Conservation (phyloP, 352 stramenopile species). For the Peronospora destructor region DNA sequence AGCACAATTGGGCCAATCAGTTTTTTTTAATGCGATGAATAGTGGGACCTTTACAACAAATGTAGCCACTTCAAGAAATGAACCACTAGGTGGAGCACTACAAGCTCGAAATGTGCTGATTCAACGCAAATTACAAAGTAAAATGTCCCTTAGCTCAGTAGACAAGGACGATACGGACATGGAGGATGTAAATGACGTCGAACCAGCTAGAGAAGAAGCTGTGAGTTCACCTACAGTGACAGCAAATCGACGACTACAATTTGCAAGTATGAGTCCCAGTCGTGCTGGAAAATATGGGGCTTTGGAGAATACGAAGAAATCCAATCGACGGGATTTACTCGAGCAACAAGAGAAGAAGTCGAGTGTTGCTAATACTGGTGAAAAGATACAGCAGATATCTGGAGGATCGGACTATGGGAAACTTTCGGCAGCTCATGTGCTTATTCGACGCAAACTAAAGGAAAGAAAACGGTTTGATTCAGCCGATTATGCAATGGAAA, state of each 20-base stretch:
- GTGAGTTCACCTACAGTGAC: conserved; percentile 37
- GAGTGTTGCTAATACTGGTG: conserved; percentile 4
- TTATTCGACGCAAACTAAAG: conserved; percentile 72
- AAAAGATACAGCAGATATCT: not conserved
- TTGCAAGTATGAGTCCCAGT: conserved; percentile 55
- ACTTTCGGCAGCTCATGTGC: conserved; percentile 56
- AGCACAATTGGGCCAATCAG: conserved; percentile 37
- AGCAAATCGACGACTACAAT: conserved; percentile 15
- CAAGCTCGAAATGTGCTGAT: conserved; percentile 63
- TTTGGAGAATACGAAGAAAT: conserved; percentile 26
- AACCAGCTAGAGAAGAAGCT: conserved; percentile 1
- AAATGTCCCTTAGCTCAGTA: too few relatives aligned
- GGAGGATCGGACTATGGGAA: conserved; percentile 49
- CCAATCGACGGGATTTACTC: conserved; percentile 30
- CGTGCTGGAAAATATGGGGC: conserved; percentile 43
- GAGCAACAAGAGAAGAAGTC: conserved; percentile 16
- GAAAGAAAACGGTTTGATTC: conserved; percentile 82
- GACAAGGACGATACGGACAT: conserved; percentile 27
- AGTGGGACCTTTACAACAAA: conserved; percentile 22
- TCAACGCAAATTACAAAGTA: conserved; percentile 64
- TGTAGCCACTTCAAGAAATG: conserved; percentile 3
- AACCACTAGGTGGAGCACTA: conserved; percentile 27
- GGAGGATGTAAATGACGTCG: conserved; percentile 21
- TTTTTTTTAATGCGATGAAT: conserved; percentile 39
- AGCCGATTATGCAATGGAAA: conserved; percentile 69